phyloP scores from a whole-genome alignment of 116 monocot genomes.

The Phalaenopsis hybrid region DNA sequence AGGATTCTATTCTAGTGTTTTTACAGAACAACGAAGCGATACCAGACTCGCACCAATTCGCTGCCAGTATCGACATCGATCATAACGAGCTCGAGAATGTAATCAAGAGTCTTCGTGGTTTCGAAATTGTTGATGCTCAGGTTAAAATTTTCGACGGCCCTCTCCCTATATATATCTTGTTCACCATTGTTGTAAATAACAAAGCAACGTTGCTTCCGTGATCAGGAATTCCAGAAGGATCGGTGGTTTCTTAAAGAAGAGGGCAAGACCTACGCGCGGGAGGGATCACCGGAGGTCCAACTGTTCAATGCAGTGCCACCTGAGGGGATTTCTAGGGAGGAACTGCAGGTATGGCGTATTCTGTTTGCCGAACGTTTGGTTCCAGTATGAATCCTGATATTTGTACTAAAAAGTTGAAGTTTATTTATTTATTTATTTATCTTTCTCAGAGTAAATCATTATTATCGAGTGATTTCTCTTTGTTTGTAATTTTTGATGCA shows the following conservation, averaged over 20 bases:
- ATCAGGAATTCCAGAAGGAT: constrained; percentile 61
- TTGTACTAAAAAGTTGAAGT: not conserved
- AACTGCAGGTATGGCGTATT: constrained; percentile 39
- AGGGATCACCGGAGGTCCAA: constrained; percentile 68
- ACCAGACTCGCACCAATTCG: constrained; percentile 59
- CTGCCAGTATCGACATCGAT: constrained; percentile 37
- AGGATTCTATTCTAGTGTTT: constrained; percentile 49
- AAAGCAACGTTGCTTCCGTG: not conserved
- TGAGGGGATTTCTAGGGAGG: constrained; percentile 50
- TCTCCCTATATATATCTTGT: not conserved
- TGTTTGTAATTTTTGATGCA: not conserved
- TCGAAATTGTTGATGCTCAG: constrained; percentile 50
- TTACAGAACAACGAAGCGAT: constrained; percentile 47
- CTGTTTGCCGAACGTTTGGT: not conserved
- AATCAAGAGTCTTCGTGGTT: constrained; percentile 76
- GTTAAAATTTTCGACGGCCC: not conserved
- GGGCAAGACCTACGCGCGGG: constrained; percentile 43
- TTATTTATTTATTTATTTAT: not conserved
- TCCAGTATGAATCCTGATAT: not conserved
- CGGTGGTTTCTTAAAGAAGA: constrained; percentile 61
- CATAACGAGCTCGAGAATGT: constrained; percentile 72
- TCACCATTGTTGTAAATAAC: not conserved
- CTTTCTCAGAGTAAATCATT: not conserved
- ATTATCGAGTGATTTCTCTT: not conserved
- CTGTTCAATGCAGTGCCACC: constrained; percentile 47